phyloP scores from a whole-genome alignment of 257 asterid species.

The Nicotiana knightiana region DNA sequence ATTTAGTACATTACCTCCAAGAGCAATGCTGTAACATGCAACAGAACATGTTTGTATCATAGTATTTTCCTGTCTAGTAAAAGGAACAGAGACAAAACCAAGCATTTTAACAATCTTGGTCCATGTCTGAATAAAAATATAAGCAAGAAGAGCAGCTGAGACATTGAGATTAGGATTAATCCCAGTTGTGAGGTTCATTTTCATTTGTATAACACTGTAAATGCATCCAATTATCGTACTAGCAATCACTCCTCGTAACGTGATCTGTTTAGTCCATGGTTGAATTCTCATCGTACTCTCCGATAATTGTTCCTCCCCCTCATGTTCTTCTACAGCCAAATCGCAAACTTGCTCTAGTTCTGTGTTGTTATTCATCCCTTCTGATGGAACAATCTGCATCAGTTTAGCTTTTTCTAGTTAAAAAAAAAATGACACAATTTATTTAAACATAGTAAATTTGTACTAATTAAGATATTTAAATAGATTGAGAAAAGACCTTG shows the following conservation, averaged over 20 bases:
- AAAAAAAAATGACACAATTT: neutral
- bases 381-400: constrained; percentile 9
- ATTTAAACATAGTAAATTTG: neutral
- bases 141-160: constrained; percentile 79
- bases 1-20: constrained; percentile 46
- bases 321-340: neutral
- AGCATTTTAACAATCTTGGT: constrained; percentile 35
- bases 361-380: constrained; percentile 22
- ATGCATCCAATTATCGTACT: constrained; percentile 57
- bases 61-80: constrained; percentile 86
- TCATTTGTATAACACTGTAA: constrained; percentile 70
- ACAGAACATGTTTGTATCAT: constrained; percentile 88
- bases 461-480: neutral
- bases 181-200: constrained; percentile 74
- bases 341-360: constrained; percentile 9
- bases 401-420: neutral
- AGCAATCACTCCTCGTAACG: constrained; percentile 48
- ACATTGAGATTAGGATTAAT: constrained; percentile 75
- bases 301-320: constrained; percentile 5
- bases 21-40: constrained; percentile 78
- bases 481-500: neutral
- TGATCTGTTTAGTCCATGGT: constrained; percentile 68
- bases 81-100: constrained; percentile 54
- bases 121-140: constrained; percentile 52
- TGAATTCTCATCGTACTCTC: constrained; percentile 29